A percentile compares a stretch with the other conserved stretches of the same genome.
These are phyloP conservation scores for Trametes sp. DNA, from an alignment of 1,284 basidiomycete genomes.

Conservation along the genomic window DNA sequence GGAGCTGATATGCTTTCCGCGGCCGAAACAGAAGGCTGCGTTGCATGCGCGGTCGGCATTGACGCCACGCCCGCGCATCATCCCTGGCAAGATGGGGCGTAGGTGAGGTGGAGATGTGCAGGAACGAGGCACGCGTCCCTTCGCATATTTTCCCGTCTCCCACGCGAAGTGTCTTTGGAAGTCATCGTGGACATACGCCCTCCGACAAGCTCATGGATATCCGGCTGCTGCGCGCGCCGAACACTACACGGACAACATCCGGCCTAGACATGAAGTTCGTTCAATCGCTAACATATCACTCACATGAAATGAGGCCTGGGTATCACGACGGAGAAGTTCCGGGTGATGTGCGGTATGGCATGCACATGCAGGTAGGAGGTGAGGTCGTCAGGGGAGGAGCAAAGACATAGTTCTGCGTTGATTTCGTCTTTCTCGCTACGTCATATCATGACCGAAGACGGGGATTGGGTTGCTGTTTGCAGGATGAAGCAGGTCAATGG, in stretches of 20 bases:
- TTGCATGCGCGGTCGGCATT: not conserved
- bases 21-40: not conserved
- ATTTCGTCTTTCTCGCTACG: too few species aligned
- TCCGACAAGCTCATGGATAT: not conserved
- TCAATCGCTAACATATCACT: too few species aligned
- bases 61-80: constrained; percentile 5
- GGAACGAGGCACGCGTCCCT: not conserved
- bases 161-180: not conserved
- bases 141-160: not conserved
- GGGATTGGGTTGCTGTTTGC: too few species aligned
- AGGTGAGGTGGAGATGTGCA: constrained; percentile 6
- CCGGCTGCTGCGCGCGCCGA: not conserved
- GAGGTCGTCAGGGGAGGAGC: too few species aligned
- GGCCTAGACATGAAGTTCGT: not conserved
- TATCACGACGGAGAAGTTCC: too few species aligned
- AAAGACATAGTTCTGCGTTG: too few species aligned
- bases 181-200: not conserved
- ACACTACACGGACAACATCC: not conserved
- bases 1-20: constrained; percentile 8
- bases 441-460: too few species aligned
- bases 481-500: too few species aligned
- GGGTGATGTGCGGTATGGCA: too few species aligned
- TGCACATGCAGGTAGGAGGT: too few species aligned
- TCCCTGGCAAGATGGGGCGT: constrained; percentile 6
- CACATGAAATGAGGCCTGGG: too few species aligned